These are phyloP conservation scores for Asterophora parasitica DNA, from an alignment of 768 basidiomycete species.

Conservation along the genomic window DNA sequence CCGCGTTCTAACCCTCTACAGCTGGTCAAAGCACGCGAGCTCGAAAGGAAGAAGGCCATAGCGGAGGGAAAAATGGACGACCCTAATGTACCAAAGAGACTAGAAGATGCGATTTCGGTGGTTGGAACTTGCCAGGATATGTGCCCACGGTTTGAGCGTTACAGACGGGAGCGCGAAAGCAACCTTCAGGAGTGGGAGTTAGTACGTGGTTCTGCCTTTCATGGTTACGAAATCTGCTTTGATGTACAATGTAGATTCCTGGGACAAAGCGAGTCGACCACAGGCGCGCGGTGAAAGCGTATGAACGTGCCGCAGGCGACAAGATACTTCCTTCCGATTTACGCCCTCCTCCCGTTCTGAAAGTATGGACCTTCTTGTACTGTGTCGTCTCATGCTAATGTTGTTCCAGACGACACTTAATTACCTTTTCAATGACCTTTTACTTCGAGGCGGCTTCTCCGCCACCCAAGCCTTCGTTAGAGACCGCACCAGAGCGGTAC, in stretches of 20 bases:
- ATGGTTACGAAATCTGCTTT: constrained; percentile 31
- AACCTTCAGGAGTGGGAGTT: constrained; percentile 84
- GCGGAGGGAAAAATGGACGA: constrained; percentile 86
- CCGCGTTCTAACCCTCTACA: constrained; percentile 26
- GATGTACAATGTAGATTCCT: constrained; percentile 53
- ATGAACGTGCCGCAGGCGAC: constrained; percentile 92
- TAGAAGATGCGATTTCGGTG: constrained; percentile 91
- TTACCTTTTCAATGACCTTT: constrained; percentile 85
- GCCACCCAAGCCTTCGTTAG: constrained; percentile 80
- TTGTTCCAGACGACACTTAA: constrained; percentile 70
- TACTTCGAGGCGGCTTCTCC: constrained; percentile 64
- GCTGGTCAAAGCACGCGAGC: constrained; percentile 72
- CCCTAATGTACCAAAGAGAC: constrained; percentile 68
- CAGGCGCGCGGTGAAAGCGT: constrained; percentile 86
- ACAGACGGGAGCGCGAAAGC: constrained; percentile 84
- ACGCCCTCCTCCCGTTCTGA: constrained; percentile 79
- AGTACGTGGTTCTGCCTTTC: constrained; percentile 48
- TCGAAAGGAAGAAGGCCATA: constrained; percentile 69
- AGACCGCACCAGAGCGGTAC: constrained; percentile 84
- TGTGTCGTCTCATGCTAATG: constrained; percentile 2
- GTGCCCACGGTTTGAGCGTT: constrained; percentile 93
- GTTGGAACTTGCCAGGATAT: constrained; percentile 89
- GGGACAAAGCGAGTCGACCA: constrained; percentile 86
- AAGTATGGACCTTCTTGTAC: constrained; percentile 38
- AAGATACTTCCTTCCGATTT: constrained; percentile 89